These are phyloP conservation scores for Daldinia caldariorum DNA, from an alignment of 495 filamentous ascomycete genomes.

Conservation along the genomic window DNA sequence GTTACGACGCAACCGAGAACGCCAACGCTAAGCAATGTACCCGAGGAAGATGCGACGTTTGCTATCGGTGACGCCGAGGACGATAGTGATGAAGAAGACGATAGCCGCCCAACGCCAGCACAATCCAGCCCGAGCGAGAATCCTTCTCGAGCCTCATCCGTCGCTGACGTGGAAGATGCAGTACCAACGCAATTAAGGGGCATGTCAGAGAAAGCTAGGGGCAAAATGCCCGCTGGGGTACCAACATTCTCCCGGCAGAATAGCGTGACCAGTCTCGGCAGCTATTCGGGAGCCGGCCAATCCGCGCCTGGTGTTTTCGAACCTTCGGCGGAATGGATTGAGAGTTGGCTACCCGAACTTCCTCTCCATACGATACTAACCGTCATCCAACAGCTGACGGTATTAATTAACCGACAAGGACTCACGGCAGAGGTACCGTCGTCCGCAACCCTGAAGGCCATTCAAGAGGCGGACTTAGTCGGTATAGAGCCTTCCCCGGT, in stretches of 20 bases:
- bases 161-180: conserved; percentile 80
- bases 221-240: conserved; percentile 93
- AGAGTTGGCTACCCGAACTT: conserved; percentile 91
- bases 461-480: conserved; percentile 56
- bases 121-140: conserved; percentile 76
- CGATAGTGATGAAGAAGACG: conserved; percentile 71
- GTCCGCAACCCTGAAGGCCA: conserved; percentile 50
- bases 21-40: conserved; percentile 76
- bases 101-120: conserved; percentile 71
- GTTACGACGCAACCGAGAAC: conserved; percentile 63
- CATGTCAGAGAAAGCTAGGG: conserved; percentile 97
- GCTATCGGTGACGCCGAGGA: conserved; percentile 87
- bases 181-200: conserved; percentile 89
- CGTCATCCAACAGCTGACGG: conserved; percentile 71
- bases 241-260: conserved; percentile 89
- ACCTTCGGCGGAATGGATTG: conserved; percentile 84
- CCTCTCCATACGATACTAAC: conserved; percentile 91
- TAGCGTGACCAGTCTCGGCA: conserved; percentile 83
- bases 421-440: conserved; percentile 49
- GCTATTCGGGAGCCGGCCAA: conserved; percentile 66
- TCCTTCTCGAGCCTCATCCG: conserved; percentile 75
- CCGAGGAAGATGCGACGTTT: conserved; percentile 82
- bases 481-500: conserved; percentile 79
- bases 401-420: conserved; percentile 56
- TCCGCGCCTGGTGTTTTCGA: conserved; percentile 70